Evolutionary conservation across 306 rosid genomes (phyloP).

Genomic region (Biancaea sappan): DNA sequence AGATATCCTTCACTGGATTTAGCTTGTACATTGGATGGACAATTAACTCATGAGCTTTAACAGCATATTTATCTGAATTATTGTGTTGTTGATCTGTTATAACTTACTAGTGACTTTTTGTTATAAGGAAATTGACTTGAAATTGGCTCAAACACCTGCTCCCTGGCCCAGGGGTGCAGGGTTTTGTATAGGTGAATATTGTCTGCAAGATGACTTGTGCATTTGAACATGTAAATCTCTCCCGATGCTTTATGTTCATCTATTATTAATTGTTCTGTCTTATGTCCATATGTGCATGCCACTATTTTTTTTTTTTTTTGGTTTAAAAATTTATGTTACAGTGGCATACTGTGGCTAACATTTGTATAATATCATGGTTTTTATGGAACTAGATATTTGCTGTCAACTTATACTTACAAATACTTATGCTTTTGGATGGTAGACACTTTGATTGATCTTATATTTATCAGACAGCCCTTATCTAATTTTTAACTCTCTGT

Average conservation of each 20-base stretch:
- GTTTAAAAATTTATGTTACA: neutral
- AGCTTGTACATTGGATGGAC: slow-evolving; percentile 23
- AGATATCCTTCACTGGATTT: slow-evolving; percentile 46
- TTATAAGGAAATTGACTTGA: slow-evolving; percentile 29
- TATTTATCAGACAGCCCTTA: slow-evolving; percentile 26
- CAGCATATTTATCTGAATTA: slow-evolving; percentile 23
- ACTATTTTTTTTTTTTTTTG: slow-evolving; percentile 12
- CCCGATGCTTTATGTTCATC: slow-evolving; percentile 11
- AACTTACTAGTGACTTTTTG: slow-evolving; percentile 25
- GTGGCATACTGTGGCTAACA: slow-evolving; percentile 3
- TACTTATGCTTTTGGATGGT: neutral
- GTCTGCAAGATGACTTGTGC: slow-evolving; percentile 23
- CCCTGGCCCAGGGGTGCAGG: slow-evolving; percentile 25
- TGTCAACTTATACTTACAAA: slow-evolving; percentile 21
- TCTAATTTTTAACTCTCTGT: slow-evolving; percentile 21
- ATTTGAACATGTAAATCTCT: slow-evolving; percentile 21
- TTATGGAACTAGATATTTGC: slow-evolving; percentile 28
- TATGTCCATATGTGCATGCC: slow-evolving; percentile 13
- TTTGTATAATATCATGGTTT: slow-evolving; percentile 12
- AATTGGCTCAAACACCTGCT: slow-evolving; percentile 27
- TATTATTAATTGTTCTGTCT: slow-evolving; percentile 20
- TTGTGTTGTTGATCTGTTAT: slow-evolving; percentile 5
- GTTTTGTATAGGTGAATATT: slow-evolving; percentile 16
- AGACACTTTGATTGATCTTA: slow-evolving; percentile 28
- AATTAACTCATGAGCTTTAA: slow-evolving; percentile 19